Conservation (phyloP, 352 stramenopile species). For the Globisporangium solare region DNA sequence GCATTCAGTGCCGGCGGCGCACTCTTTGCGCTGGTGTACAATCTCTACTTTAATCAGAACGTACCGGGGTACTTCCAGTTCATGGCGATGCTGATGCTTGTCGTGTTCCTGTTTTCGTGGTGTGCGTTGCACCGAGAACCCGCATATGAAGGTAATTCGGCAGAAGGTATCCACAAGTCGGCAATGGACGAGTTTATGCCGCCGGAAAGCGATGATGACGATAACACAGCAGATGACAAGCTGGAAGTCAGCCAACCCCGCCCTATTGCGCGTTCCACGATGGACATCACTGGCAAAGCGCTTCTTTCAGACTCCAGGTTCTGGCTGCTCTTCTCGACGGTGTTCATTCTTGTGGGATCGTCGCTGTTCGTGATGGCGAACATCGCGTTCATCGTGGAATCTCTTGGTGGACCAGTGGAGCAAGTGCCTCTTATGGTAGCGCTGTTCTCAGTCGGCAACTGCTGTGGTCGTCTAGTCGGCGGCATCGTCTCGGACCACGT, state of each 20-base stretch:
- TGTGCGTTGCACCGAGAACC: slow-evolving; percentile 37
- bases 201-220: slow-evolving; percentile 9
- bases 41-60: slow-evolving; percentile 47
- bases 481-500: slow-evolving; percentile 61
- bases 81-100: slow-evolving; percentile 50
- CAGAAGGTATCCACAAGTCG: slow-evolving; percentile 11
- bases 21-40: slow-evolving; percentile 65
- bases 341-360: slow-evolving; percentile 70
- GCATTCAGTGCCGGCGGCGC: slow-evolving; percentile 66
- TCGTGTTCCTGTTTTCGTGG: slow-evolving; percentile 51
- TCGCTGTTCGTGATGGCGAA: slow-evolving; percentile 80
- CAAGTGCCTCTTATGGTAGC: slow-evolving; percentile 65
- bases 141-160: slow-evolving; percentile 6
- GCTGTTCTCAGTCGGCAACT: slow-evolving; percentile 71
- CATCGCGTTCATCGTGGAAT: slow-evolving; percentile 76
- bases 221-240: slow-evolving; percentile 2
- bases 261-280: not conserved
- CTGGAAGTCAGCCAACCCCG: not conserved
- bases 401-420: slow-evolving; percentile 29
- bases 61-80: slow-evolving; percentile 63
- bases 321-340: slow-evolving; percentile 62
- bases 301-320: slow-evolving; percentile 52
- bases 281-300: slow-evolving; percentile 44
- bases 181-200: slow-evolving; percentile 47
- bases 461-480: slow-evolving; percentile 42